A percentile compares a stretch with the other conserved stretches of the same genome.
These are phyloP conservation scores for Umbelopsis ramanniana DNA, from an alignment of 192 early-diverging fungal genomes.

Conservation along the genomic window DNA sequence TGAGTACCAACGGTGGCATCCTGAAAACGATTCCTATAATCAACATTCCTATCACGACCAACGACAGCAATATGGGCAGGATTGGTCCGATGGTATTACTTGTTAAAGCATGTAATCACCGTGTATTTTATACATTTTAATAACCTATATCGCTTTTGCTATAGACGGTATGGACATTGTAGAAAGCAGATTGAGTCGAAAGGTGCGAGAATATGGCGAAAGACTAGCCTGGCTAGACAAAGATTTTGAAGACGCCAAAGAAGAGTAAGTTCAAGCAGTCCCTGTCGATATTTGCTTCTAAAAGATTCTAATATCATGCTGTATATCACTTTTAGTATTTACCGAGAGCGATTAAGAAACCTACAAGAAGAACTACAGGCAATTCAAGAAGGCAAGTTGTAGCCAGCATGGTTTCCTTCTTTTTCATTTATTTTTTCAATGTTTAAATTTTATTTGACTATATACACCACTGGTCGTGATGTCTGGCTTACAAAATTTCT, in stretches of 20 bases:
- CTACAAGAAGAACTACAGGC: conserved; percentile 36
- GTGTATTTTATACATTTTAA: neutral
- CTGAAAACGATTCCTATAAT: conserved; percentile 2
- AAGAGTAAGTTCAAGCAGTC: conserved; percentile 1
- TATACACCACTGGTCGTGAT: too few species aligned
- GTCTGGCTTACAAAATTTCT: neutral
- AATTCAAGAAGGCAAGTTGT: conserved; percentile 38
- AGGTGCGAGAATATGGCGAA: conserved; percentile 18
- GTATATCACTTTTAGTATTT: conserved; percentile 27
- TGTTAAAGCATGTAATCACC: neutral
- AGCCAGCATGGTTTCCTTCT: neutral
- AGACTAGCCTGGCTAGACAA: conserved; percentile 11
- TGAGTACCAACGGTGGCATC: conserved; percentile 10
- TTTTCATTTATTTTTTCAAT: neutral
- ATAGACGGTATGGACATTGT: conserved; percentile 18
- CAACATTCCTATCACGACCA: conserved; percentile 15
- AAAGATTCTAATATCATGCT: neutral
- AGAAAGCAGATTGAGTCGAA: conserved; percentile 9
- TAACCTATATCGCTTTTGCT: neutral
- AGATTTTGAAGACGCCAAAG: conserved; percentile 24
- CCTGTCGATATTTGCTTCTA: neutral
- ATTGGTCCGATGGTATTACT: conserved; percentile 17
- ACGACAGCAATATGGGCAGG: conserved; percentile 6
- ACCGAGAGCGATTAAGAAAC: conserved; percentile 29
- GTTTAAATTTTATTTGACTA: too few species aligned